phyloP scores from a whole-genome alignment of 176 grass and related monocot genomes.

The Bothriochloa decipiens region DNA sequence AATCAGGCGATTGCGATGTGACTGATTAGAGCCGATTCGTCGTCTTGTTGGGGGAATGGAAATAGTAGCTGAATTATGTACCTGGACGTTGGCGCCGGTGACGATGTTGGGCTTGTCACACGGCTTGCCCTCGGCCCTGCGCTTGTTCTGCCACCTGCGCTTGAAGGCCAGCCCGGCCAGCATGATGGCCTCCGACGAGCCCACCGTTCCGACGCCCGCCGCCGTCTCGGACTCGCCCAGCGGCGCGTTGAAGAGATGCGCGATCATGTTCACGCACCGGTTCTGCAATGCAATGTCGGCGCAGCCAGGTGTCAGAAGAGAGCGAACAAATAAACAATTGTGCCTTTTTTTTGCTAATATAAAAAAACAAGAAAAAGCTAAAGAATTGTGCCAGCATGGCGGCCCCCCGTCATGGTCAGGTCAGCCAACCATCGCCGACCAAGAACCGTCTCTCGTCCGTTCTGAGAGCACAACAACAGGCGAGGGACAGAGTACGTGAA shows the following conservation, averaged over 20 bases:
- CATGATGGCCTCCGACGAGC: slow-evolving; percentile 99
- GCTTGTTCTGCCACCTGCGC: slow-evolving; percentile 92
- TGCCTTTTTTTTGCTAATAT: background rate
- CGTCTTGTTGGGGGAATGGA: too few relatives aligned
- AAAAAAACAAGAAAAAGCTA: background rate
- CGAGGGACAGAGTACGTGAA: background rate
- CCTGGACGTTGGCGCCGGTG: slow-evolving; percentile 97
- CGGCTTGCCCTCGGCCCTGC: slow-evolving; percentile 85
- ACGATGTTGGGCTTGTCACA: slow-evolving; percentile 97
- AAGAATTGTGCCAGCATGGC: too few relatives aligned
- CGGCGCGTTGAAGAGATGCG: slow-evolving; percentile 85
- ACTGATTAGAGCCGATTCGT: too few relatives aligned
- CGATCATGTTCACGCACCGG: slow-evolving; percentile 98
- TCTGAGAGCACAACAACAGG: background rate
- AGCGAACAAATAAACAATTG: background rate
- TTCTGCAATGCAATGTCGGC: slow-evolving; percentile 58
- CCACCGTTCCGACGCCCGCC: slow-evolving; percentile 90
- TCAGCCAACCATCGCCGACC: background rate
- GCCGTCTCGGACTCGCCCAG: slow-evolving; percentile 87
- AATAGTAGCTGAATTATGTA: slow-evolving; percentile 15
- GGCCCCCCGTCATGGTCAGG: background rate
- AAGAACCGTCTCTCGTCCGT: background rate
- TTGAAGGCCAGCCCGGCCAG: slow-evolving; percentile 96
- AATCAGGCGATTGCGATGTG: too few relatives aligned
- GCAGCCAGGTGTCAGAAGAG: background rate